A percentile compares a stretch with the other conserved stretches of the same genome.
Conservation (phyloP, 179 eudicot species). For the Beta lomatogona region DNA sequence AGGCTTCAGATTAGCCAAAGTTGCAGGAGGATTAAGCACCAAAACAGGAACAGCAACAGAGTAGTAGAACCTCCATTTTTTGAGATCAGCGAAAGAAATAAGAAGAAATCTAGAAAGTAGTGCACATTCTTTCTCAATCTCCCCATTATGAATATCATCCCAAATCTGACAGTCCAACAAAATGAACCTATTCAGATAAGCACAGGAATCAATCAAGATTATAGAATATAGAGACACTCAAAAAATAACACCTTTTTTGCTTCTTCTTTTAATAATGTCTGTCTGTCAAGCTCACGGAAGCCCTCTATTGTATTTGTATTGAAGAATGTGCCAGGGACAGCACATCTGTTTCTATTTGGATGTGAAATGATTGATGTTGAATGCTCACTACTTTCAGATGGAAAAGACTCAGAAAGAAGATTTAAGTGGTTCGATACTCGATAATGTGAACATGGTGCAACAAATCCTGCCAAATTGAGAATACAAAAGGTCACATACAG, state of each 20-base stretch:
- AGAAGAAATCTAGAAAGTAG: constrained; percentile 81
- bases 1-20: constrained; percentile 61
- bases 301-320: constrained; percentile 90
- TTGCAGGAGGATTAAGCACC: constrained; percentile 83
- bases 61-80: constrained; percentile 83
- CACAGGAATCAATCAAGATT: constrained; percentile 11
- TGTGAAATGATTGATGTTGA: constrained; percentile 33
- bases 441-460: constrained; percentile 74
- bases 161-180: constrained; percentile 56
- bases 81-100: constrained; percentile 89
- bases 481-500: constrained; percentile 1
- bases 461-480: constrained; percentile 58
- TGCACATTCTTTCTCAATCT: constrained; percentile 69
- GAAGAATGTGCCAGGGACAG: constrained; percentile 75
- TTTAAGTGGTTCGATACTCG: constrained; percentile 77
- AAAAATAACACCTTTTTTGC: constrained; percentile 64
- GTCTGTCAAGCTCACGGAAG: constrained; percentile 69
- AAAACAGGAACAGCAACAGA: constrained; percentile 92
- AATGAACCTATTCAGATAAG: constrained; percentile 2
- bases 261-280: constrained; percentile 61
- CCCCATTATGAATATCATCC: constrained; percentile 79
- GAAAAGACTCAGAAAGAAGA: constrained; percentile 84
- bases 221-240: background rate
- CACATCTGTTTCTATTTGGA: constrained; percentile 78
- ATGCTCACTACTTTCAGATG: constrained; percentile 58